These are phyloP conservation scores for Dryas drummondii DNA, from an alignment of 306 rosid genomes.

Conservation along the genomic window DNA sequence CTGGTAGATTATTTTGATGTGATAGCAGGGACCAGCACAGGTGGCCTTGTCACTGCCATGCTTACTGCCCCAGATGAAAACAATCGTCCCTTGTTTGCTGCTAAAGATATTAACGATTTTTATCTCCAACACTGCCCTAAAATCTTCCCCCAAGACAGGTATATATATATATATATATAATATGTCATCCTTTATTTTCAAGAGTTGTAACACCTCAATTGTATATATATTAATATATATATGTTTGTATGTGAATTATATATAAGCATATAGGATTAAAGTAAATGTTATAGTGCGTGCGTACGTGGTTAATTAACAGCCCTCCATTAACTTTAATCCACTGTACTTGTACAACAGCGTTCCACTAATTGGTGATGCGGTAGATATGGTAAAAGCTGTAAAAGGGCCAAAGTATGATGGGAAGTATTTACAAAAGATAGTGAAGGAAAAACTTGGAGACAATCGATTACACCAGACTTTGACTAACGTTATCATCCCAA, in stretches of 20 bases:
- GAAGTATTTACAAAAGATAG: constrained; percentile 31
- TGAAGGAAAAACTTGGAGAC: constrained; percentile 36
- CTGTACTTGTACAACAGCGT: background rate
- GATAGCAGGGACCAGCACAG: constrained; percentile 47
- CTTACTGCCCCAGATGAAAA: constrained; percentile 38
- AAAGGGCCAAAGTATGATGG: constrained; percentile 44
- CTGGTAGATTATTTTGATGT: constrained; percentile 40
- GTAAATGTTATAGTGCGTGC: too few relatives aligned
- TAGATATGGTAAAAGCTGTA: background rate
- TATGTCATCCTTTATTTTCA: too few relatives aligned
- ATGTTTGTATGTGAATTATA: too few relatives aligned
- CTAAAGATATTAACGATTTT: constrained; percentile 37
- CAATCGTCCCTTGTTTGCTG: constrained; percentile 32
- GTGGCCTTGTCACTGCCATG: constrained; percentile 44
- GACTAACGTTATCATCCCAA: constrained; percentile 44
- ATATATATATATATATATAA: too few relatives aligned
- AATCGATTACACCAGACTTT: constrained; percentile 27
- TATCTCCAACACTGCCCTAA: constrained; percentile 39
- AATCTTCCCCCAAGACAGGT: constrained; percentile 45
- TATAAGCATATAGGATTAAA: too few relatives aligned
- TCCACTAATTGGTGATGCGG: background rate
- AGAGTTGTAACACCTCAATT: too few relatives aligned
- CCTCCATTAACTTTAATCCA: too few relatives aligned
- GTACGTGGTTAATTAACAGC: too few relatives aligned
- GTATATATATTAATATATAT: too few relatives aligned